phyloP scores from a whole-genome alignment of 2,329 filamentous ascomycete genomes.

The Exophiala spinifera region DNA sequence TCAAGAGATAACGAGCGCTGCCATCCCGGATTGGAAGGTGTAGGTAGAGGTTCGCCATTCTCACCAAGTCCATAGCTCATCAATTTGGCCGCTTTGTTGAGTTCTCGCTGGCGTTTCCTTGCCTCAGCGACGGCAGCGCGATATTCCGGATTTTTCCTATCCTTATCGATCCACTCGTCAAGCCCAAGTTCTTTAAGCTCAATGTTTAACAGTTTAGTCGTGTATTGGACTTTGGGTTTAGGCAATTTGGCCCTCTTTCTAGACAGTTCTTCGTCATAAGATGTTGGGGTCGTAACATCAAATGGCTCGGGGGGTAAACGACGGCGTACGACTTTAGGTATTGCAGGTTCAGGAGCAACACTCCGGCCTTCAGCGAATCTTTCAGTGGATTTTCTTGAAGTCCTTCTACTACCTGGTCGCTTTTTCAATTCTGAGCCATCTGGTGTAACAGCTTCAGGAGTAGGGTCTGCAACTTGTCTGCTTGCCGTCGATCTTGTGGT shows the following conservation, averaged over 20 bases:
- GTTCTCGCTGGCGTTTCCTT: constrained; percentile 15
- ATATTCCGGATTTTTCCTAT: constrained; percentile 20
- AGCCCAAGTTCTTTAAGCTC: constrained; percentile 21
- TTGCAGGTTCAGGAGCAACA: constrained; percentile 13
- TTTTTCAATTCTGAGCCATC: background rate
- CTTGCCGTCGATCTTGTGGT: too few species aligned
- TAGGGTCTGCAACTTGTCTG: background rate
- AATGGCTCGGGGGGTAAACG: background rate
- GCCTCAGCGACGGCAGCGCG: constrained; percentile 12
- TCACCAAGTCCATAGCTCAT: constrained; percentile 6
- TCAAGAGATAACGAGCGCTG: background rate
- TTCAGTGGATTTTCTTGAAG: background rate
- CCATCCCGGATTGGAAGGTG: background rate
- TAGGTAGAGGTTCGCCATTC: background rate
- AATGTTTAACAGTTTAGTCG: constrained; percentile 10
- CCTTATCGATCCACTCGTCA: constrained; percentile 21
- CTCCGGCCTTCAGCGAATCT: background rate
- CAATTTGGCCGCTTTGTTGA: constrained; percentile 13
- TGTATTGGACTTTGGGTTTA: constrained; percentile 9
- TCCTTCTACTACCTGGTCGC: background rate
- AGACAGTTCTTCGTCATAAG: constrained; percentile 2
- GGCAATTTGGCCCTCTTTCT: constrained; percentile 2
- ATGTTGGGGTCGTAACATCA: constrained; percentile 5
- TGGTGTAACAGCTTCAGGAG: background rate
- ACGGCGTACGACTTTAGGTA: background rate